phyloP scores from a whole-genome alignment of 805 yeast species.

The Ogataea saltuana region DNA sequence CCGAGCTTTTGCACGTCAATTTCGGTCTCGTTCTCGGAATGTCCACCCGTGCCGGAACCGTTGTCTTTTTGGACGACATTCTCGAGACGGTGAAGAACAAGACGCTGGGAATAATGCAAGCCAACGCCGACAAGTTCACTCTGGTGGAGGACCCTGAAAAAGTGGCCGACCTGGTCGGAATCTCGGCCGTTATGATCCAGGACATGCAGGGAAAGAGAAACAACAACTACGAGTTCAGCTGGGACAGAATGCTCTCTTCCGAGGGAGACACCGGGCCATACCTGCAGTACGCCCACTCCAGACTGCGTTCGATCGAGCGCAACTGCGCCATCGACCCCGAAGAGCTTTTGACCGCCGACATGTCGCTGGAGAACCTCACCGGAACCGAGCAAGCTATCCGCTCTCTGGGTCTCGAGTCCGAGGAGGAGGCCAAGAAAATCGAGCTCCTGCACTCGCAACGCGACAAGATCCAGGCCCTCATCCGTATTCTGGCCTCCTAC shows the following conservation, averaged over 20 bases:
- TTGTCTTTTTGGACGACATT: constrained; percentile 93
- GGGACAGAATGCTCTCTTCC: constrained; percentile 97
- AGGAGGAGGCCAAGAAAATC: constrained; percentile 34
- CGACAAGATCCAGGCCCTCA: constrained; percentile 49
- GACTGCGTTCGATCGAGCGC: constrained; percentile 92
- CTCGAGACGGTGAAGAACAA: constrained; percentile 89
- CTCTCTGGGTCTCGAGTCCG: constrained; percentile 26
- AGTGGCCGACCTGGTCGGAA: constrained; percentile 94
- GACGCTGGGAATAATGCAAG: constrained; percentile 96
- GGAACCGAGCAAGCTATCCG: constrained; percentile 33
- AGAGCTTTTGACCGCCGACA: constrained; percentile 31
- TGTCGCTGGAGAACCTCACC: constrained; percentile 32
- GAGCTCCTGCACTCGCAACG: constrained; percentile 30
- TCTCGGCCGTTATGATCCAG: constrained; percentile 97
- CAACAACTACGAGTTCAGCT: constrained; percentile 93
- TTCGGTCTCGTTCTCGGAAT: constrained; percentile 98
- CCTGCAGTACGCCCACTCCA: constrained; percentile 96
- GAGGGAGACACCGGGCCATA: constrained; percentile 99
- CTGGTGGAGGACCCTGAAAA: constrained; percentile 92
- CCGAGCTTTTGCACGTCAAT: constrained; percentile 70
- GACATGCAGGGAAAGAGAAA: constrained; percentile 98
- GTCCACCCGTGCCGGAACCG: constrained; percentile 98
- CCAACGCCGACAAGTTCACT: constrained; percentile 85
- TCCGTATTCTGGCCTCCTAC: constrained; percentile 81
- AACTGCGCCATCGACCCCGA: constrained; percentile 55